Evolutionary conservation across 2,329 filamentous ascomycete genomes (phyloP).

Genomic region (Coniochaeta ligniaria): DNA sequence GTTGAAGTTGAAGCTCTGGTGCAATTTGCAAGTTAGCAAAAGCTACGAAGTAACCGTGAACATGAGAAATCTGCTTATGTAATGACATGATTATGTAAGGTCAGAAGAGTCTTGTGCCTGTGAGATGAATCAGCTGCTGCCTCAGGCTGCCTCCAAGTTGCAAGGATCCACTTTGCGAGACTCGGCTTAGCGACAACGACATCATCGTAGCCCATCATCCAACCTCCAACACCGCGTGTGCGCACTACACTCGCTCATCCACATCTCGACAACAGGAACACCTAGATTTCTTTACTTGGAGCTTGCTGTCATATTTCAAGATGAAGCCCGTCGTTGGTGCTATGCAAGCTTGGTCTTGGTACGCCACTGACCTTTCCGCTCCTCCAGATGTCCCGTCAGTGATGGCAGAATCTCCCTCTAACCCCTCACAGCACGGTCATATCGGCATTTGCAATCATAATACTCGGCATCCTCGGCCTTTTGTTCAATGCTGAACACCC

Average conservation of each 20-base stretch:
- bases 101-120: background rate
- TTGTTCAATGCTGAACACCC: conserved; percentile 78
- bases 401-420: conserved; percentile 8
- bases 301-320: background rate
- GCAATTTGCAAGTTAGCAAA: too few relatives aligned
- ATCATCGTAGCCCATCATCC: background rate
- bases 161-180: background rate
- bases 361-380: conserved; percentile 22
- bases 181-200: background rate
- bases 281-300: background rate
- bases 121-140: background rate
- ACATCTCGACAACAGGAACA: background rate
- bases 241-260: background rate
- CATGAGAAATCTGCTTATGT: background rate
- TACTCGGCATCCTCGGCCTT: conserved; percentile 56
- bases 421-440: conserved; percentile 60
- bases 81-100: background rate
- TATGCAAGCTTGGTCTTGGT: conserved; percentile 95
- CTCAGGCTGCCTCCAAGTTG: background rate
- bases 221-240: background rate
- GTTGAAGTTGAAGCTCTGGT: too few relatives aligned
- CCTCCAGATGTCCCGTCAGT: background rate
- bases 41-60: too few relatives aligned
- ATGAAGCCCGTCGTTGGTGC: conserved; percentile 96
- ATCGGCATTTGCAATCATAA: conserved; percentile 57